Percentiles rank a stretch among this genome's conserved stretches.
These are phyloP conservation scores for Lactarius pseudohatsudake DNA, from an alignment of 768 basidiomycete genomes.

Conservation along the genomic window DNA sequence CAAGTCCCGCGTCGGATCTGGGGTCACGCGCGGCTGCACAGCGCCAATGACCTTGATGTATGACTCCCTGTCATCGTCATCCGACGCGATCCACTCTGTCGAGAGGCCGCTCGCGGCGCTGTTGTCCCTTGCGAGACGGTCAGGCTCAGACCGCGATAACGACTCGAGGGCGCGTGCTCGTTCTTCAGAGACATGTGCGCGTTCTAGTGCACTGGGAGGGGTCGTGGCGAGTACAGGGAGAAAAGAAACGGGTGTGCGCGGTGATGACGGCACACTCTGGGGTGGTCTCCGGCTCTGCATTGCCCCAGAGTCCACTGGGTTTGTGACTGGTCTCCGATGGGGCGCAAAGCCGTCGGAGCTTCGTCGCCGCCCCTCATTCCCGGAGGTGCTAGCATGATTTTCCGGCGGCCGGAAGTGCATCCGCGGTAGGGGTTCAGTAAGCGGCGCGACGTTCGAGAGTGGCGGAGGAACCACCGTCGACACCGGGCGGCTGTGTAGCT, in stretches of 20 bases:
- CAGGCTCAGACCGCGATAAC: background rate
- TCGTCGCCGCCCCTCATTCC: background rate
- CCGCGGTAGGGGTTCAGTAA: background rate
- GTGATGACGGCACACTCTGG: background rate
- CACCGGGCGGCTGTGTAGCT: background rate
- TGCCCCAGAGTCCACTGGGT: background rate
- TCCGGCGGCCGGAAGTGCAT: background rate
- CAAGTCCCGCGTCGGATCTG: conserved; percentile 1
- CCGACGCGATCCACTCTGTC: conserved; percentile 26
- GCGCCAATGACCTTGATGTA: conserved; percentile 15
- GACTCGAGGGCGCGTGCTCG: background rate
- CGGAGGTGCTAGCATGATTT: background rate
- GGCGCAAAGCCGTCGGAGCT: background rate
- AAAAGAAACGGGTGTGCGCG: background rate
- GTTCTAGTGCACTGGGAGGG: background rate
- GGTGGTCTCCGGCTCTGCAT: background rate
- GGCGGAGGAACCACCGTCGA: background rate
- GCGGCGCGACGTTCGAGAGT: background rate
- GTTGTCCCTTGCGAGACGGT: background rate
- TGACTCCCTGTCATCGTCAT: background rate
- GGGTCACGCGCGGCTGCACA: conserved; percentile 16
- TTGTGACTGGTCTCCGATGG: background rate
- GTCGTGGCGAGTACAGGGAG: background rate
- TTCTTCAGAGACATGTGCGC: background rate
- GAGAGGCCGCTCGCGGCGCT: conserved; percentile 10